Evolutionary conservation across 257 asterid species (phyloP).

Genomic region (Solanum stenotomum): DNA sequence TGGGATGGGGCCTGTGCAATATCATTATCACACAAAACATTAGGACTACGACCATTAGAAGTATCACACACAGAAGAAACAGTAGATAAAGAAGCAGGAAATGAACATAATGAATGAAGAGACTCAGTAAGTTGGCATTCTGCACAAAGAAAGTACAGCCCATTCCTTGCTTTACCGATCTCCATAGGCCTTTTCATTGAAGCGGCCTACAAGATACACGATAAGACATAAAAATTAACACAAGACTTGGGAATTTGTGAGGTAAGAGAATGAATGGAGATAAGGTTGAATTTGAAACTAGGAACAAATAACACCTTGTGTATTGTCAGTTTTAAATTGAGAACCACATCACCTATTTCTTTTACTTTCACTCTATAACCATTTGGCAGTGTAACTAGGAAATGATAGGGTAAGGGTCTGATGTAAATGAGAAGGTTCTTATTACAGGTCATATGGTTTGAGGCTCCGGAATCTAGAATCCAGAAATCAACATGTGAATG

Average conservation of each 20-base stretch:
- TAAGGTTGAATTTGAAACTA: not conserved
- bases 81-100: too few relatives aligned
- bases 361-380: not conserved
- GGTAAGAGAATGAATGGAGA: not conserved
- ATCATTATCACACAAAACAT: not conserved
- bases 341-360: not conserved
- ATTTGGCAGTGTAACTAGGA: not conserved
- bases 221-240: too few relatives aligned
- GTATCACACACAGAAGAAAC: not conserved
- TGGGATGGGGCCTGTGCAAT: not conserved
- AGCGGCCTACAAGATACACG: not conserved
- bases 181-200: not conserved
- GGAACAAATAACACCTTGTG: not conserved
- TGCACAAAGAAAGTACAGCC: too few relatives aligned
- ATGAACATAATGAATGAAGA: not conserved
- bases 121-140: too few relatives aligned
- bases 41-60: not conserved
- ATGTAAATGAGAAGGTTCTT: not conserved
- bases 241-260: not conserved
- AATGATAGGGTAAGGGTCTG: too few relatives aligned
- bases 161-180: not conserved
- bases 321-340: not conserved
- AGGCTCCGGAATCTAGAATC: too few relatives aligned
- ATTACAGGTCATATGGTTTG: too few relatives aligned
- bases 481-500: too few relatives aligned